Conservation (phyloP, 805 yeast species). For the Kuraishia molischiana region DNA sequence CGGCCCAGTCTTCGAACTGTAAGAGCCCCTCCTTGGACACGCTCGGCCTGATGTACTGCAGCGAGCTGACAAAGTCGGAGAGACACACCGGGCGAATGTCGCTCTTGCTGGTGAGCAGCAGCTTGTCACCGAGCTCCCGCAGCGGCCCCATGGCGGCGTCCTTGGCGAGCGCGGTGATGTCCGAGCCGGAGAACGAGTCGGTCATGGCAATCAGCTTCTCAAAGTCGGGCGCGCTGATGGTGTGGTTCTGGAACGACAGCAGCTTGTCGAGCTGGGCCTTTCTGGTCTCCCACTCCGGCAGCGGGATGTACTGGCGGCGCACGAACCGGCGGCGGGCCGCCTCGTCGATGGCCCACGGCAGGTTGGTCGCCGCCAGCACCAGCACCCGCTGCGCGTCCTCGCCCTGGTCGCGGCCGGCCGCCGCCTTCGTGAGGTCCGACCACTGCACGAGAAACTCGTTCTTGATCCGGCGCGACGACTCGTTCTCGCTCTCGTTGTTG, state of each 20-base stretch:
- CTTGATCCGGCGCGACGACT: conserved; percentile 81
- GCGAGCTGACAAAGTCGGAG: conserved; percentile 65
- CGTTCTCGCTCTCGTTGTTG: conserved; percentile 62
- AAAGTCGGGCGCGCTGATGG: conserved; percentile 54
- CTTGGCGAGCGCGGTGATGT: conserved; percentile 85
- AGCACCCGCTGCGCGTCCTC: conserved; percentile 60
- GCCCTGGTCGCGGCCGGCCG: conserved; percentile 57
- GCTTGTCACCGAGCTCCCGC: conserved; percentile 78
- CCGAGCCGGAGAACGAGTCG: conserved; percentile 85
- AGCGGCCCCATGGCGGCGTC: conserved; percentile 98
- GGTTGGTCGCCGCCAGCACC: conserved; percentile 88
- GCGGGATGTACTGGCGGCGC: conserved; percentile 84
- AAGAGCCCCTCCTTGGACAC: conserved; percentile 74
- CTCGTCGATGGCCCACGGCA: conserved; percentile 97
- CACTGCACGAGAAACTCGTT: conserved; percentile 92
- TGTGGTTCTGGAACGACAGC: conserved; percentile 62
- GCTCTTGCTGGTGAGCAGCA: conserved; percentile 59
- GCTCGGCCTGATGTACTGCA: conserved; percentile 77
- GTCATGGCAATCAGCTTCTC: conserved; percentile 54
- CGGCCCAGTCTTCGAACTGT: conserved; percentile 85
- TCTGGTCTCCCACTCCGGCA: conserved; percentile 84
- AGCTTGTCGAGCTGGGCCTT: conserved; percentile 59
- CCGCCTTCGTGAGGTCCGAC: conserved; percentile 85
- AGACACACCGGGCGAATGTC: conserved; percentile 69
- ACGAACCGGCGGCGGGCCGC: conserved; percentile 93